Conservation (phyloP, 305 asterid genomes). For the Fraxinus sp. region DNA sequence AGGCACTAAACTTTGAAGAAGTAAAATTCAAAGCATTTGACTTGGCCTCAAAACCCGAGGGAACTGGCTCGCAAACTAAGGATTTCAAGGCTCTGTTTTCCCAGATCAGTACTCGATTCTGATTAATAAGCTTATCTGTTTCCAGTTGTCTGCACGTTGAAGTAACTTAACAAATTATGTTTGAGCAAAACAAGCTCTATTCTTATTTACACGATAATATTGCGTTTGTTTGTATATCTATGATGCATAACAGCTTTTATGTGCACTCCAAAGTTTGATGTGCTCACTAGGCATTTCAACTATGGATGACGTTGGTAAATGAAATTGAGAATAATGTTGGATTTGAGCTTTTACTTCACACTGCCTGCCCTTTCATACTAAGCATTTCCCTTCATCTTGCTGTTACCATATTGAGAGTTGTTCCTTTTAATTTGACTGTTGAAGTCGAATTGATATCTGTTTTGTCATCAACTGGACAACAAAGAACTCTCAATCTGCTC, state of each 20-base stretch:
- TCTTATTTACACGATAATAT: background rate
- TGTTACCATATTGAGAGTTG: background rate
- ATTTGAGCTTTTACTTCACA: background rate
- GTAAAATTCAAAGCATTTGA: slow-evolving; percentile 83
- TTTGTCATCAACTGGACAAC: background rate
- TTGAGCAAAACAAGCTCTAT: background rate
- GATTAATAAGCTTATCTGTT: slow-evolving; percentile 25
- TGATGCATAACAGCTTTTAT: background rate
- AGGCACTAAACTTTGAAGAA: slow-evolving; percentile 84
- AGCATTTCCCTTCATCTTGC: background rate
- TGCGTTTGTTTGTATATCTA: background rate
- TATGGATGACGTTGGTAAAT: background rate
- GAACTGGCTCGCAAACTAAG: slow-evolving; percentile 66
- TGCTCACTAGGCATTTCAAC: background rate
- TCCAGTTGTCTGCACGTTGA: background rate
- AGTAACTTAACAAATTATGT: background rate
- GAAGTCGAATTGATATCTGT: background rate
- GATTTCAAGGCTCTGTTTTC: slow-evolving; percentile 87
- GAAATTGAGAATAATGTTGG: background rate
- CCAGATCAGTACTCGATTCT: slow-evolving; percentile 66
- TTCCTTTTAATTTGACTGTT: background rate
- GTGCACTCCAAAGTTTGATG: background rate
- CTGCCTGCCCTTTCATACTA: background rate
- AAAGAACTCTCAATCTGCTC: background rate
- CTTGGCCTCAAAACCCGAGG: slow-evolving; percentile 86